Base-by-base conservation (phyloP, 202 grass and related monocot genomes). In the Zoysia matrella region DNA sequence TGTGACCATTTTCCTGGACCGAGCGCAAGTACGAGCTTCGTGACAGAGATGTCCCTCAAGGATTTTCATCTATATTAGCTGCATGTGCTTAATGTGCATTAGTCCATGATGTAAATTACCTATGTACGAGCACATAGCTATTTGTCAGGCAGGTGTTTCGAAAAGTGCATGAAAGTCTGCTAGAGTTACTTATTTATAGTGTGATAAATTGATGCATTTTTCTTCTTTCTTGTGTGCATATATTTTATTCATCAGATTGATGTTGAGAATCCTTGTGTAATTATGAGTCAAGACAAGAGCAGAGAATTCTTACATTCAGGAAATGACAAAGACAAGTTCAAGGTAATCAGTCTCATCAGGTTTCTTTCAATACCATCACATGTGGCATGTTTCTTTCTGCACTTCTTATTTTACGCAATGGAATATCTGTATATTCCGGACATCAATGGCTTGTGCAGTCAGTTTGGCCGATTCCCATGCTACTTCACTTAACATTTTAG, bases 251-350 rank as follows among this genome's bases (percentile, higher is more conserved):
- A 88, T 66, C 90, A 98, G 95, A 95, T 98, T 73, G 95, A 98
- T 78, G 92, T 98, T 83, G 95, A 98, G 84, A 98, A 98, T 86
- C 92, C 95, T 77, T 98, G 95, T 88, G 95, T 98, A 50, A 95
- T 98, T 73, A 98, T 98, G 92, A 94, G 86, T 66, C 95, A 98
- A 84, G 95, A 98, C 84, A 98, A 94, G 85, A 98, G 95, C 80
- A 91, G 92, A 86, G 95, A 95, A 82, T 98, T 98, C 76, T 88
- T 98, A 52, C 95, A 98, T 89, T 98, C 92, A 53, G 92, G 95
- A 74, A 98, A 91, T 75, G 90, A 95, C 72, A 98, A 69, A 78
- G 92, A 98, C 63, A 98, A 93, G 64, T 98, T 98, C 84, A 95
- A 98, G 92, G 92, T 98, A 85, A 68, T 67, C n/a, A 30, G 62